Conservation (phyloP, 73 alveolate species). For the Paramecium pentaurelia region DNA sequence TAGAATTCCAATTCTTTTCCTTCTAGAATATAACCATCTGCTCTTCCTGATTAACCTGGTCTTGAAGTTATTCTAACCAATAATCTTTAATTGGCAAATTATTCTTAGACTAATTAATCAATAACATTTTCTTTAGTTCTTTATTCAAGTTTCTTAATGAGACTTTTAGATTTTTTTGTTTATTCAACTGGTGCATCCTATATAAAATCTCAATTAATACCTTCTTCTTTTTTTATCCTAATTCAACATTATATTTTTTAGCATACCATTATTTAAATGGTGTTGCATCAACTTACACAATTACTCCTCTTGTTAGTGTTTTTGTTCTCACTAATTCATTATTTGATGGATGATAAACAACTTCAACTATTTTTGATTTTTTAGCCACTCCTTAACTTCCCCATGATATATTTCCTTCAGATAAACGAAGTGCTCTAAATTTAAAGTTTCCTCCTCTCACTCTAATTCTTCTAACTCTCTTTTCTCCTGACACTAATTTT, state of each 20-base stretch:
- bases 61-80: slow-evolving; percentile 96
- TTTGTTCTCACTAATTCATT: slow-evolving; percentile 98
- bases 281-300: slow-evolving; percentile 93
- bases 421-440: slow-evolving; percentile 92
- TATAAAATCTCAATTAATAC: not conserved
- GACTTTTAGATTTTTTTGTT: slow-evolving; percentile 74
- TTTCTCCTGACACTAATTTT: slow-evolving; percentile 68
- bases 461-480: slow-evolving; percentile 70
- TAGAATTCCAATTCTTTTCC: slow-evolving; percentile 96
- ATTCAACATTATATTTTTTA: slow-evolving; percentile 81
- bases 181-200: slow-evolving; percentile 39
- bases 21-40: slow-evolving; percentile 97
- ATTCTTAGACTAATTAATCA: slow-evolving; percentile 76
- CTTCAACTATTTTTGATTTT: slow-evolving; percentile 88
- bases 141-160: slow-evolving; percentile 67
- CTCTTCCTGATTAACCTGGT: slow-evolving; percentile 99
- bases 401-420: slow-evolving; percentile 95
- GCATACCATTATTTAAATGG: slow-evolving; percentile 93
- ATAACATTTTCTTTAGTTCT: slow-evolving; percentile 67
- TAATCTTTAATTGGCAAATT: slow-evolving; percentile 84
- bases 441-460: slow-evolving; percentile 92
- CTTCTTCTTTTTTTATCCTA: slow-evolving; percentile 62
- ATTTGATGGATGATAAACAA: slow-evolving; percentile 95
- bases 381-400: slow-evolving; percentile 72
- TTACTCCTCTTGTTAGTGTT: slow-evolving; percentile 92